These are phyloP conservation scores for Cairneyella variabilis DNA, from an alignment of 495 filamentous ascomycete species.

Conservation along the genomic window DNA sequence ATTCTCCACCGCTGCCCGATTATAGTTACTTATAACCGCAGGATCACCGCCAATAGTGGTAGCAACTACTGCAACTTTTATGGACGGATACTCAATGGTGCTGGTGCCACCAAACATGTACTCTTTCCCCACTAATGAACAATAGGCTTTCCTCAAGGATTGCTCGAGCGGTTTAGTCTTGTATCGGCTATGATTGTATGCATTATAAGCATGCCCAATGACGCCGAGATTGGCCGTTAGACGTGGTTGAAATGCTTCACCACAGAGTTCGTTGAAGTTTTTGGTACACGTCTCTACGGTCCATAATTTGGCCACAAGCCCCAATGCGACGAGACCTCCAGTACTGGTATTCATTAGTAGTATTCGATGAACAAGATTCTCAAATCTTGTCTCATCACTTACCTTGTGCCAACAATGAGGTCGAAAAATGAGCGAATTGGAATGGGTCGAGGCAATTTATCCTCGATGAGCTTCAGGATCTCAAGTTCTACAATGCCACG, in stretches of 20 bases:
- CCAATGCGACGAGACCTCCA: slow-evolving; percentile 54
- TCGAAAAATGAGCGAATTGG: slow-evolving; percentile 44
- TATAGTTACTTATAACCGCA: slow-evolving; percentile 51
- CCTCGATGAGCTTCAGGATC: slow-evolving; percentile 40
- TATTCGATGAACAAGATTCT: neutral
- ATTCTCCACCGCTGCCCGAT: slow-evolving; percentile 27
- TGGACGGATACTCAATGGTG: slow-evolving; percentile 24
- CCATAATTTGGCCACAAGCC: slow-evolving; percentile 47
- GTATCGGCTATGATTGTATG: slow-evolving; percentile 38
- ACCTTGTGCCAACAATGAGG: slow-evolving; percentile 51
- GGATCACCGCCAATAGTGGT: slow-evolving; percentile 35
- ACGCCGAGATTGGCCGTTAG: too few species aligned
- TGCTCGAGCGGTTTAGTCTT: slow-evolving; percentile 36
- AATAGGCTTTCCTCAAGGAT: slow-evolving; percentile 29
- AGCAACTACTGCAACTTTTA: slow-evolving; percentile 46
- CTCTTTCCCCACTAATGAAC: slow-evolving; percentile 16
- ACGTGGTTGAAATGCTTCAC: slow-evolving; percentile 43
- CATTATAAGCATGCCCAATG: slow-evolving; percentile 30
- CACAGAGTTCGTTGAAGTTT: slow-evolving; percentile 39
- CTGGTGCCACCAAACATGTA: slow-evolving; percentile 37
- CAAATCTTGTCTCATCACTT: slow-evolving; percentile 17
- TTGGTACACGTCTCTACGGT: slow-evolving; percentile 36
- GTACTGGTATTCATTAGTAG: slow-evolving; percentile 32
- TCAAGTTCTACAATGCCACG: slow-evolving; percentile 46
- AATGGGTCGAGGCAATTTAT: slow-evolving; percentile 33